These are phyloP conservation scores for Trametes coccinea DNA, from an alignment of 768 basidiomycete genomes.

Conservation along the genomic window DNA sequence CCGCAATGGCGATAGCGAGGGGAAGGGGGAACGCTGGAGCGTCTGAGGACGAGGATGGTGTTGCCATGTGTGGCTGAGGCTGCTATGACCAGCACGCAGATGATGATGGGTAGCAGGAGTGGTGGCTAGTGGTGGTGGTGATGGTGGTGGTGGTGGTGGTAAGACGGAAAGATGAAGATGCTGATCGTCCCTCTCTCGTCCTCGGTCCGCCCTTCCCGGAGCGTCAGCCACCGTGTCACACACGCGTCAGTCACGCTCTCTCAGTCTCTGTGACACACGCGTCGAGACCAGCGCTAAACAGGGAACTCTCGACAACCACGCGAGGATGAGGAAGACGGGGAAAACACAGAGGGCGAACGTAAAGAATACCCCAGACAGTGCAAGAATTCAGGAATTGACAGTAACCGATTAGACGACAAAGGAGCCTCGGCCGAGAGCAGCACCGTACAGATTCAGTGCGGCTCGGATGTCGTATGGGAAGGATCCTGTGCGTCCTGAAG, in stretches of 20 bases:
- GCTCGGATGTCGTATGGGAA: too few relatives aligned
- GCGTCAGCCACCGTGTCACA: not conserved
- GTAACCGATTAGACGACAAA: too few relatives aligned
- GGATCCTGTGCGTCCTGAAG: too few relatives aligned
- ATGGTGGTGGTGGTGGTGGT: not conserved
- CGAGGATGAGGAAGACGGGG: too few relatives aligned
- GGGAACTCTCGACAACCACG: too few relatives aligned
- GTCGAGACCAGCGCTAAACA: not conserved
- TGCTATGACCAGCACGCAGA: conserved; percentile 1
- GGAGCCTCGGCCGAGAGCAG: too few relatives aligned
- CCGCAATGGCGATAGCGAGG: not conserved
- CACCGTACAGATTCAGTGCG: too few relatives aligned
- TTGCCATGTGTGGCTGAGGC: not conserved
- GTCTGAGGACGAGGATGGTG: not conserved
- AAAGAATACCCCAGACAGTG: too few relatives aligned
- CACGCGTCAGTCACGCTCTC: not conserved
- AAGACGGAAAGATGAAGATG: not conserved
- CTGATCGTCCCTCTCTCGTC: not conserved
- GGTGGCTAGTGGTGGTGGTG: not conserved
- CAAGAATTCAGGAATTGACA: too few relatives aligned
- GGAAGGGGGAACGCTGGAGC: not conserved
- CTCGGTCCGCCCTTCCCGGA: not conserved
- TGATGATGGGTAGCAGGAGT: not conserved
- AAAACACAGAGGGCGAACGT: too few relatives aligned
- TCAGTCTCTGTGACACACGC: not conserved